These are phyloP conservation scores for Mycena latifolia DNA, from an alignment of 768 basidiomycete species.

Conservation along the genomic window DNA sequence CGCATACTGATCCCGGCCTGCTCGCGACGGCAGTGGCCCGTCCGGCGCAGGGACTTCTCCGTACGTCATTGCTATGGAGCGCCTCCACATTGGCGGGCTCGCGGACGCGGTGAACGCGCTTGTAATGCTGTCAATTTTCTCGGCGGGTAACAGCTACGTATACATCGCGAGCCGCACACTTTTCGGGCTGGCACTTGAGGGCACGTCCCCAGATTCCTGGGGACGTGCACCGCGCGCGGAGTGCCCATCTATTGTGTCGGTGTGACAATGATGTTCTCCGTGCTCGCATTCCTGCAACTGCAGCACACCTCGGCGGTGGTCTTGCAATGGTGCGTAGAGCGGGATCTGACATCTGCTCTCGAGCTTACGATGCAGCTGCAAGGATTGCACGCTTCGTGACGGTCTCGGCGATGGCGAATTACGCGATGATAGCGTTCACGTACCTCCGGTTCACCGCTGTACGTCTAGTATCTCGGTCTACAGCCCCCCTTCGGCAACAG, in stretches of 20 bases:
- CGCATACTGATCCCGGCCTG: constrained; percentile 73
- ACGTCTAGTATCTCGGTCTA: too few species aligned
- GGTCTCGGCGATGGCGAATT: constrained; percentile 59
- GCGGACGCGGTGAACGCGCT: constrained; percentile 80
- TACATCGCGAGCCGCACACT: constrained; percentile 68
- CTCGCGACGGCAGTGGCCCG: constrained; percentile 67
- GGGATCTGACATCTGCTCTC: background rate
- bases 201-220: constrained; percentile 66
- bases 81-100: constrained; percentile 71
- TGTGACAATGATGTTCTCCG: constrained; percentile 52
- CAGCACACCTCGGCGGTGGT: constrained; percentile 60
- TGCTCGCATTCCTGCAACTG: constrained; percentile 62
- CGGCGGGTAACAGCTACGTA: constrained; percentile 78
- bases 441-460: constrained; percentile 61
- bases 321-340: constrained; percentile 55
- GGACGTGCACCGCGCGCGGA: constrained; percentile 65
- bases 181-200: constrained; percentile 71
- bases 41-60: constrained; percentile 77
- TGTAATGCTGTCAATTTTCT: constrained; percentile 77
- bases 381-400: constrained; percentile 55
- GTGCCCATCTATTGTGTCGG: constrained; percentile 69
- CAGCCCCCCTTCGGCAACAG: constrained; percentile 14
- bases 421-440: constrained; percentile 59
- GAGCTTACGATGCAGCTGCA: background rate
- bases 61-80: constrained; percentile 88